phyloP scores from a whole-genome alignment of 148 eudicot genomes.

The Pouteria glomerata region DNA sequence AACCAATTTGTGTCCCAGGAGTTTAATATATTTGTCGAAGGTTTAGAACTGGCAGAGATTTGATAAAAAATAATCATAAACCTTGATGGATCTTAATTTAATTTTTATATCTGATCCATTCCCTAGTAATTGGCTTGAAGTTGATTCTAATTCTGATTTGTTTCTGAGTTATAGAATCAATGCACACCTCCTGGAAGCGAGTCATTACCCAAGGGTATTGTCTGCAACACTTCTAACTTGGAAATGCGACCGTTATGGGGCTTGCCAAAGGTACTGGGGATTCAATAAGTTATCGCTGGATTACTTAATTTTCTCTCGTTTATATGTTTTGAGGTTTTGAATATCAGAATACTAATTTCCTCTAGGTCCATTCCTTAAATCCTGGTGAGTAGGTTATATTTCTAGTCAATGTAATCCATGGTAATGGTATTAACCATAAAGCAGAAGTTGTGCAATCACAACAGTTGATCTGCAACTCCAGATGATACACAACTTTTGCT shows the following conservation, averaged over 20 bases:
- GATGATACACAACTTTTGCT: neutral
- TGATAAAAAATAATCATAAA: neutral
- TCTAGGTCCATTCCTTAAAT: neutral
- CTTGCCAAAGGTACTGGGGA: constrained; percentile 50
- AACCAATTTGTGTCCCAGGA: neutral
- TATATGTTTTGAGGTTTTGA: neutral
- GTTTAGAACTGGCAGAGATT: neutral
- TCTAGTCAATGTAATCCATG: too few species aligned
- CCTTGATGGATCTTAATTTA: neutral
- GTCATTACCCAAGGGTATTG: constrained; percentile 65
- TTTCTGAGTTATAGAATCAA: constrained; percentile 43
- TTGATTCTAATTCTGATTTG: constrained; percentile 10
- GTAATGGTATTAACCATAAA: too few species aligned
- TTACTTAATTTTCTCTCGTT: neutral
- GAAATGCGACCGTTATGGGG: constrained; percentile 96
- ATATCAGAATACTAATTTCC: neutral
- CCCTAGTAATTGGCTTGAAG: neutral
- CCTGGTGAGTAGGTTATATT: neutral
- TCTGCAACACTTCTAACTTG: constrained; percentile 58
- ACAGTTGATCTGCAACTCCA: neutral
- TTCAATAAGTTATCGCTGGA: neutral
- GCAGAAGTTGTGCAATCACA: too few species aligned
- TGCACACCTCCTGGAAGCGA: constrained; percentile 75
- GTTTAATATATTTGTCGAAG: neutral
- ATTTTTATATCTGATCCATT: neutral